Evolutionary conservation across 305 asterid genomes (phyloP).

Genomic region (Fraxinus paxiana): DNA sequence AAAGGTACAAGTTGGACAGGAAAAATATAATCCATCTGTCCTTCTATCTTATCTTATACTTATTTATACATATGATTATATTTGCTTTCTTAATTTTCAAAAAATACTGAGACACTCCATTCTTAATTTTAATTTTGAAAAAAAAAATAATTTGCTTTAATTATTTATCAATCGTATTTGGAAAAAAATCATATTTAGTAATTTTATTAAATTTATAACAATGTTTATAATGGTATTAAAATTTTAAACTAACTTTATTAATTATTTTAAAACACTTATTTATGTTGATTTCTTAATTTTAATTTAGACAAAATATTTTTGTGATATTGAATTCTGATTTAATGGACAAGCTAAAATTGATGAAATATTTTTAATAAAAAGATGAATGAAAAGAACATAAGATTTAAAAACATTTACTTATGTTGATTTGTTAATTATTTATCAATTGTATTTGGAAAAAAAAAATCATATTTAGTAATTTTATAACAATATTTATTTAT

Average conservation of each 20-base stretch:
- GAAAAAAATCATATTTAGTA: too few species aligned
- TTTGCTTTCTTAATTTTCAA: not conserved
- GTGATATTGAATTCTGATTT: not conserved
- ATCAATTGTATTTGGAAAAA: not conserved
- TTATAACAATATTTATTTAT: too few species aligned
- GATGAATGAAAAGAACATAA: not conserved
- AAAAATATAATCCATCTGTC: slow-evolving; percentile 3
- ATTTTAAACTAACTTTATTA: too few species aligned
- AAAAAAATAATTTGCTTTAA: too few species aligned
- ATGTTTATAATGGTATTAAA: too few species aligned
- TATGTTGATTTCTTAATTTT: not conserved
- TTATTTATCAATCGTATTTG: too few species aligned
- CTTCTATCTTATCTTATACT: not conserved
- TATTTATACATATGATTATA: not conserved
- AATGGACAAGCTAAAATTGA: not conserved
- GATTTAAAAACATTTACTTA: not conserved
- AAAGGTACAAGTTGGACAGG: not conserved
- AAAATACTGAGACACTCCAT: too few species aligned
- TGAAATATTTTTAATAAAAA: too few species aligned
- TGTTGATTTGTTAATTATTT: not conserved
- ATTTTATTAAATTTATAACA: too few species aligned
- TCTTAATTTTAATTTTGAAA: too few species aligned
- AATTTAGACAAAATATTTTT: not conserved
- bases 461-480: not conserved
- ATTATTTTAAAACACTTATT: too few species aligned